Percentiles rank a stretch among this genome's conserved stretches.
Evolutionary conservation across 1,284 basidiomycete genomes (phyloP).

Genomic region (Amylostereum areolatum): DNA sequence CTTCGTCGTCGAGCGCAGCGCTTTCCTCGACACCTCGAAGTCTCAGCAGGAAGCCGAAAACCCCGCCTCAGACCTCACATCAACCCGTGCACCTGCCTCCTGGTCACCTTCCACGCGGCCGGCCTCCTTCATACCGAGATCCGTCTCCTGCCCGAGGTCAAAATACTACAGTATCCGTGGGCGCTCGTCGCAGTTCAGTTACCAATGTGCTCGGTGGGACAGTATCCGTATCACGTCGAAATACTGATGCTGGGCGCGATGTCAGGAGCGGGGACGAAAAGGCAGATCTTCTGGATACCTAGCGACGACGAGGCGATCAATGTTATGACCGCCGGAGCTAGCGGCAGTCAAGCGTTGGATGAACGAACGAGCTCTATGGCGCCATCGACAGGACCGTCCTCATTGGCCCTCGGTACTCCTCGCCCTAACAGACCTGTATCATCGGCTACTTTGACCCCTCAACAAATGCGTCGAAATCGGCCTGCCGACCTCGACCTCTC

Average conservation of each 20-base stretch:
- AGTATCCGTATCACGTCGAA: conserved; percentile 25
- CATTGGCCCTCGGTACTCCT: conserved; percentile 10
- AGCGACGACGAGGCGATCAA: conserved; percentile 83
- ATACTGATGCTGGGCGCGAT: conserved; percentile 17
- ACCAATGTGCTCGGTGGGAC: conserved; percentile 44
- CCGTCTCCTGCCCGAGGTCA: conserved; percentile 13
- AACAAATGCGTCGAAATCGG: conserved; percentile 41
- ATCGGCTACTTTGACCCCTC: conserved; percentile 17
- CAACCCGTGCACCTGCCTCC: not conserved
- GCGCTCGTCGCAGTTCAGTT: not conserved
- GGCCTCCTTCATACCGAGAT: not conserved
- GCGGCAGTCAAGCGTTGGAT: conserved; percentile 72
- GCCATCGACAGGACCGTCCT: conserved; percentile 24
- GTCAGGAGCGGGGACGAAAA: conserved; percentile 42
- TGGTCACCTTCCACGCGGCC: not conserved
- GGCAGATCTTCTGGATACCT: conserved; percentile 58
- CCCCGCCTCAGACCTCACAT: not conserved
- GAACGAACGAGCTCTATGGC: conserved; percentile 67
- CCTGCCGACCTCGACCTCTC: conserved; percentile 62
- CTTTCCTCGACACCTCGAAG: not conserved
- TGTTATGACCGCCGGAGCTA: conserved; percentile 68
- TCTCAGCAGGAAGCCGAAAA: not conserved
- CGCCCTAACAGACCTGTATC: conserved; percentile 22
- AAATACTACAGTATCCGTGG: conserved; percentile 23
- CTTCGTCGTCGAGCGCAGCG: not conserved